Conservation (phyloP, 2,329 filamentous ascomycete species). For the Aphanoascus verrucosus region DNA sequence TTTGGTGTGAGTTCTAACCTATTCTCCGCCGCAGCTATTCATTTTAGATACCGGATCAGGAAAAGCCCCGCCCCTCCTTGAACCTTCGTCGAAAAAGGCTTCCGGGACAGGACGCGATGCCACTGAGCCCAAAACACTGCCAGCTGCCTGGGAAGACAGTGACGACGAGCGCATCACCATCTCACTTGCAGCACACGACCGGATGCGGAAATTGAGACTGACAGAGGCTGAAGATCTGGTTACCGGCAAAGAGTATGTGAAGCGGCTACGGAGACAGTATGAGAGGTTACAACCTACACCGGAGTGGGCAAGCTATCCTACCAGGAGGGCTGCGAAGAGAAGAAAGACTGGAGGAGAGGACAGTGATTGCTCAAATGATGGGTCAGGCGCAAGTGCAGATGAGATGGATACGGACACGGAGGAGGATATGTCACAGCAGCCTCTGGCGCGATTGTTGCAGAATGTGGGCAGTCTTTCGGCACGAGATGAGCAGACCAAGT, state of each 20-base stretch:
- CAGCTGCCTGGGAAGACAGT: constrained; percentile 69
- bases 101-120: constrained; percentile 7
- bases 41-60: constrained; percentile 61
- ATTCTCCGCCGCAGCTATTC: constrained; percentile 49
- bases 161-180: constrained; percentile 82
- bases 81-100: constrained; percentile 29
- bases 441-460: constrained; percentile 69
- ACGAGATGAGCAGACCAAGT: constrained; percentile 36
- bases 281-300: constrained; percentile 51
- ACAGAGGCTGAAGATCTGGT: constrained; percentile 78
- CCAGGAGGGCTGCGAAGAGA: constrained; percentile 38
- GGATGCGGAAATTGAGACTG: constrained; percentile 70
- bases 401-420: constrained; percentile 50
- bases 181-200: constrained; percentile 64
- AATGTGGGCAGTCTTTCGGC: constrained; percentile 57
- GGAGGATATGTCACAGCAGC: constrained; percentile 56
- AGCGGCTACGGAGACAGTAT: constrained; percentile 67
- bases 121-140: neutral
- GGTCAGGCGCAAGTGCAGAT: constrained; percentile 40
- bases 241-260: constrained; percentile 73
- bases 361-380: constrained; percentile 17
- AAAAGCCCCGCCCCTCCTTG: constrained; percentile 17
- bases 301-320: constrained; percentile 47
- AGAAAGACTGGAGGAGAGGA: constrained; percentile 28
- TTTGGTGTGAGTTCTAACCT: neutral